Conservation (phyloP, 495 filamentous ascomycete species). For the Viridothelium virens region DNA sequence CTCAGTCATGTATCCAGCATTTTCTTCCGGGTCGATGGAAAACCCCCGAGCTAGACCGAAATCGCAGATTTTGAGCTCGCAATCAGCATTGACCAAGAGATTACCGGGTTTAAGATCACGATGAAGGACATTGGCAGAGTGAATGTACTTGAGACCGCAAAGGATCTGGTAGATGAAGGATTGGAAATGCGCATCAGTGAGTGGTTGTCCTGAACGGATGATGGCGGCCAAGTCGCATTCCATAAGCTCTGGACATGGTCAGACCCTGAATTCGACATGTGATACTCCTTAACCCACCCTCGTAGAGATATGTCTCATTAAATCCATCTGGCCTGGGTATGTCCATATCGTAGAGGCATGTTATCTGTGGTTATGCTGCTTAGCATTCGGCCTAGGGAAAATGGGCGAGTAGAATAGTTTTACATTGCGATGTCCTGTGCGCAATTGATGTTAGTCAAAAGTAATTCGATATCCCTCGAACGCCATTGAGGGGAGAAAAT, state of each 20-base stretch:
- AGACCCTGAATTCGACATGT: constrained; percentile 19
- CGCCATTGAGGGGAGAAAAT: background rate
- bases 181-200: constrained; percentile 98
- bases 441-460: background rate
- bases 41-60: constrained; percentile 90
- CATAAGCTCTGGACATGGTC: constrained; percentile 70
- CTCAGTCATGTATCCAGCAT: constrained; percentile 99
- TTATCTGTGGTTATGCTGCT: constrained; percentile 56
- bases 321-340: constrained; percentile 97
- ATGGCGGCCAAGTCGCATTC: constrained; percentile 98
- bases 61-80: constrained; percentile 97
- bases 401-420: constrained; percentile 20
- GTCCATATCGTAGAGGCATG: constrained; percentile 99
- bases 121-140: constrained; percentile 97
- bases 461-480: constrained; percentile 1
- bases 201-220: constrained; percentile 93
- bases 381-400: background rate
- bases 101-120: constrained; percentile 97
- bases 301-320: constrained; percentile 97
- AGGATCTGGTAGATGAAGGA: constrained; percentile 99
- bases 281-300: constrained; percentile 53
- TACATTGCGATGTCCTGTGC: constrained; percentile 57
- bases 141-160: constrained; percentile 96
- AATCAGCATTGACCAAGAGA: constrained; percentile 94
- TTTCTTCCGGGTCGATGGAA: constrained; percentile 86